These are phyloP conservation scores for Saitoella complicata DNA, from an alignment of 805 yeast genomes.

Conservation along the genomic window DNA sequence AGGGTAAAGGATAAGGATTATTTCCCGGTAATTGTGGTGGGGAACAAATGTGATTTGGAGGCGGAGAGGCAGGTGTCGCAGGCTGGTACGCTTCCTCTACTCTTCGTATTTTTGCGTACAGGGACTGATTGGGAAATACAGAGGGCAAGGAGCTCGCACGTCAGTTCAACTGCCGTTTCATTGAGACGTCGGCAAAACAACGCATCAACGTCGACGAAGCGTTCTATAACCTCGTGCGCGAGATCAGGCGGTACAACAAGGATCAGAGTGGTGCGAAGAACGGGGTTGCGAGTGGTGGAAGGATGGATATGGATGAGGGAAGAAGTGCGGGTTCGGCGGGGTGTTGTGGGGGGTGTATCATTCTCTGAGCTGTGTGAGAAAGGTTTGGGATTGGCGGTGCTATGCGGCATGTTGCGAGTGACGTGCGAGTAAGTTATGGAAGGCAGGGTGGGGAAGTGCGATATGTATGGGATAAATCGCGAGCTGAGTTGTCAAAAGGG, in stretches of 20 bases:
- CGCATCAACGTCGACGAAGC: conserved; percentile 80
- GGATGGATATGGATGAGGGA: no score
- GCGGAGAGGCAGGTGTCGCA: conserved; percentile 40
- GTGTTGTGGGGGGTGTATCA: no score
- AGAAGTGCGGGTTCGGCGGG: no score
- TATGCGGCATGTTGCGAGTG: no score
- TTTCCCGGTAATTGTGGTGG: conserved; percentile 69
- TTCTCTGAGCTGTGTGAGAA: no score
- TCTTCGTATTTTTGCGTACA: background rate
- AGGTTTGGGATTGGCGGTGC: no score
- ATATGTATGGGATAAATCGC: no score
- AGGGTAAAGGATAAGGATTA: conserved; percentile 61
- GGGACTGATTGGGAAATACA: conserved; percentile 2
- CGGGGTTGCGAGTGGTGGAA: no score
- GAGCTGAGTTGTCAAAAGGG: no score
- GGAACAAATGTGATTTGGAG: conserved; percentile 63
- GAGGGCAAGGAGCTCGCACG: conserved; percentile 73
- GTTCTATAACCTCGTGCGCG: conserved; percentile 51
- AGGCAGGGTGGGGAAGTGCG: no score
- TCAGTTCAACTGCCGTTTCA: conserved; percentile 44
- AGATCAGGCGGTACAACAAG: conserved; percentile 18
- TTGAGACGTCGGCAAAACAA: conserved; percentile 88
- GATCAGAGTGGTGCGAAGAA: conserved; percentile 6
- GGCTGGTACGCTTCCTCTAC: conserved; percentile 8
- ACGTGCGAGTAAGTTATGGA: no score